Evolutionary conservation across 345 rosid species (phyloP).

Genomic region (Eucalyptus sp.): DNA sequence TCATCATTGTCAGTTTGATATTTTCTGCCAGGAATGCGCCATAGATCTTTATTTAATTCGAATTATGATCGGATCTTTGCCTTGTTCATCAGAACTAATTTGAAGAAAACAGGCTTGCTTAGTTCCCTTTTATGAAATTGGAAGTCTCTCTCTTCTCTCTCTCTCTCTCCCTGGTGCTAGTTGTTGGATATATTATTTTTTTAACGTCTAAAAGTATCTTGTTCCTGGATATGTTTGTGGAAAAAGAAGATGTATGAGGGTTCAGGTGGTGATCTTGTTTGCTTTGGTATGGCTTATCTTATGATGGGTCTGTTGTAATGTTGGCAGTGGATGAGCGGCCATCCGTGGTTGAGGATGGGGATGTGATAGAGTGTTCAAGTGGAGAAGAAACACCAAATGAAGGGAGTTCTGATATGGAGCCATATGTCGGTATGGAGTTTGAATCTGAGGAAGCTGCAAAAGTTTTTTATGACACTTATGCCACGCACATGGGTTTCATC

Average conservation of each 20-base stretch:
- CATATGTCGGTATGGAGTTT: conserved; percentile 35
- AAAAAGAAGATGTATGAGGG: not conserved
- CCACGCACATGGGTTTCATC: conserved; percentile 21
- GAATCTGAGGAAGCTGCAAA: conserved; percentile 38
- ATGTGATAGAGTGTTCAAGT: not conserved
- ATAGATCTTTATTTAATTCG: not conserved
- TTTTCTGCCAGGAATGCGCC: not conserved
- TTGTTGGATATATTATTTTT: not conserved
- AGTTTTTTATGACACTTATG: conserved; percentile 34
- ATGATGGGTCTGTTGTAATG: not conserved
- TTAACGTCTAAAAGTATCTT: not conserved
- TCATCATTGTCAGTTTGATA: not conserved
- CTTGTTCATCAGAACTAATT: not conserved
- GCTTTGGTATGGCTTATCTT: not conserved
- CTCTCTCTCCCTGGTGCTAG: not conserved
- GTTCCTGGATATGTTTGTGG: not conserved
- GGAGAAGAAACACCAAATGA: not conserved
- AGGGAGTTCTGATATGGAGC: conserved; percentile 16
- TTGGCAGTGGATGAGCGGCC: conserved; percentile 11
- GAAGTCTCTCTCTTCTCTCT: not conserved
- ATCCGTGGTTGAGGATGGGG: conserved; percentile 4
- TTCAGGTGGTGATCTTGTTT: not conserved
- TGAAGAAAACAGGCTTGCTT: not conserved
- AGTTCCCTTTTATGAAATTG: not conserved
- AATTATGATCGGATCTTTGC: not conserved